Evolutionary conservation across 345 rosid genomes (phyloP).

Genomic region (Populus pruinosa): DNA sequence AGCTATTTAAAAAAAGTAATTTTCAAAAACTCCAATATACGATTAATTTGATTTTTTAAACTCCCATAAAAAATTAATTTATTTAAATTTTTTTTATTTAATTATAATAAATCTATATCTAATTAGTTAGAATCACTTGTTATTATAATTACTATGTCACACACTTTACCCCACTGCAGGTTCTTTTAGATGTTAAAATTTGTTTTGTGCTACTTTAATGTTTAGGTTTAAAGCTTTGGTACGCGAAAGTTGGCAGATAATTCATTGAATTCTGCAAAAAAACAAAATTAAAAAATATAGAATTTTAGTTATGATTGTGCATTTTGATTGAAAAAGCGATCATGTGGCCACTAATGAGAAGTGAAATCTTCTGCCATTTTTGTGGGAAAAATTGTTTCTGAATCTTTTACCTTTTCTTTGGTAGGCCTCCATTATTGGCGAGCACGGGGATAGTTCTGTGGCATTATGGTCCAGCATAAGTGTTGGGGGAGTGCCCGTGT

Average conservation of each 20-base stretch:
- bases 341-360: background rate
- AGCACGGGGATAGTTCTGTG: slow-evolving; percentile 96
- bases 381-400: background rate
- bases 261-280: background rate
- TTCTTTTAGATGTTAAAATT: background rate
- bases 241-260: background rate
- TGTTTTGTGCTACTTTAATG: background rate
- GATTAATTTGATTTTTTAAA: too few species aligned
- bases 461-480: slow-evolving; percentile 96
- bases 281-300: background rate
- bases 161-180: background rate
- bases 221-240: background rate
- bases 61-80: too few species aligned
- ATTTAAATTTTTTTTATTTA: too few species aligned
- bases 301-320: background rate
- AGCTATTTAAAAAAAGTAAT: too few species aligned
- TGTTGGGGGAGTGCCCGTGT: slow-evolving; percentile 83
- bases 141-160: background rate
- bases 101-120: too few species aligned
- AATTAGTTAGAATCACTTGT: too few species aligned
- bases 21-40: too few species aligned
- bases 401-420: background rate
- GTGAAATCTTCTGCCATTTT: background rate
- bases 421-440: slow-evolving; percentile 82
- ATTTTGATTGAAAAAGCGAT: background rate